These are phyloP conservation scores for Fragilaria crotonensis DNA, from an alignment of 108 stramenopile species.

Conservation along the genomic window DNA sequence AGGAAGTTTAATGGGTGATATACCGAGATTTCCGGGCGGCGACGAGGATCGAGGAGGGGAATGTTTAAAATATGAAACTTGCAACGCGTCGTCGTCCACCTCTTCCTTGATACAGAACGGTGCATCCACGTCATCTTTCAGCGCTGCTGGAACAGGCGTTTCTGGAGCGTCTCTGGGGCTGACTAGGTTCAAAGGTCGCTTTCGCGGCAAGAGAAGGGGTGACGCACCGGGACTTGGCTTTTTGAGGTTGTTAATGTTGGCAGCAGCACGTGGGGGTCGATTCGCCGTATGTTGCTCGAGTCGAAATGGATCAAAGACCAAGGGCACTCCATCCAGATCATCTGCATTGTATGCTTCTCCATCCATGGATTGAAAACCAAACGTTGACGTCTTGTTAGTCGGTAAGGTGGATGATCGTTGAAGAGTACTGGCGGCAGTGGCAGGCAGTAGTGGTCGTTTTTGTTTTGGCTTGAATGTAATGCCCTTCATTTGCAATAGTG, in stretches of 20 bases:
- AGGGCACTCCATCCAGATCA: not conserved
- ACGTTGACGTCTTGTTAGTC: not conserved
- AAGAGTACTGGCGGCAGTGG: too few relatives aligned
- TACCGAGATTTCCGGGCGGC: not conserved
- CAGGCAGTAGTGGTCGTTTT: too few relatives aligned
- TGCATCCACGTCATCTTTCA: too few relatives aligned
- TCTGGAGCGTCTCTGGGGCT: constrained; percentile 2
- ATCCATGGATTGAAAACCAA: constrained; percentile 1
- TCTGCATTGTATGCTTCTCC: not conserved
- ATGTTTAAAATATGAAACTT: not conserved
- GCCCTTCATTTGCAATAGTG: constrained; percentile 17
- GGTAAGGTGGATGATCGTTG: too few relatives aligned
- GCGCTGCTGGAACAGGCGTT: not conserved
- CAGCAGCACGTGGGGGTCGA: too few relatives aligned
- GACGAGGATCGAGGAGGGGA: not conserved
- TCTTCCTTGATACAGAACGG: too few relatives aligned
- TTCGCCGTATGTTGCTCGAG: not conserved
- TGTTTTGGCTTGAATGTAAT: constrained; percentile 2
- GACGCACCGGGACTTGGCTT: too few relatives aligned
- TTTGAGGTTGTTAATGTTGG: too few relatives aligned
- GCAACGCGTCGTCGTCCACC: too few relatives aligned
- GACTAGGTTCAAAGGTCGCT: constrained; percentile 6
- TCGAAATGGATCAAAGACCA: not conserved
- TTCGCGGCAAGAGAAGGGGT: not conserved
- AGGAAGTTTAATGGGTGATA: not conserved